phyloP scores from a whole-genome alignment of 441 rosid genomes.

The Populus hybrid region DNA sequence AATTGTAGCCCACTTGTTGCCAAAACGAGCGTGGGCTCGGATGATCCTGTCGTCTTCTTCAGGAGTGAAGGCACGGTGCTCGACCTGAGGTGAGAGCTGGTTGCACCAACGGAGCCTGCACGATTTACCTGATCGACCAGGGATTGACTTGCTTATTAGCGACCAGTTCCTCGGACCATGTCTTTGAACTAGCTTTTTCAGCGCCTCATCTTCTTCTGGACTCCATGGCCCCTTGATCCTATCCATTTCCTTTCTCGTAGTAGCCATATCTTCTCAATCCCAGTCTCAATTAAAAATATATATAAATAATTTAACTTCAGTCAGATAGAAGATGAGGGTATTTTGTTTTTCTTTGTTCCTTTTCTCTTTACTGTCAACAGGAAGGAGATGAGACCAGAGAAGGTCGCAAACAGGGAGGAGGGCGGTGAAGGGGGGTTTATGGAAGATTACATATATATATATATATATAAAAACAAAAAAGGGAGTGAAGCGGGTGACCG shows the following conservation, averaged over 20 bases:
- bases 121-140: constrained; percentile 71
- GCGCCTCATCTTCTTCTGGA: constrained; percentile 67
- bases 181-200: constrained; percentile 50
- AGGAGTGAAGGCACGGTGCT: constrained; percentile 59
- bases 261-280: constrained; percentile 23
- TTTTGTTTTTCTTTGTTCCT: neutral
- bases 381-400: neutral
- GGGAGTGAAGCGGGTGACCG: constrained; percentile 26
- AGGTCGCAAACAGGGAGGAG: too few species aligned
- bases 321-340: too few species aligned
- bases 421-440: neutral
- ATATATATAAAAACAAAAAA: constrained; percentile 8
- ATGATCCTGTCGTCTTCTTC: constrained; percentile 71
- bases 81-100: constrained; percentile 77
- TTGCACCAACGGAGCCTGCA: constrained; percentile 84
- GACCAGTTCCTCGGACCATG: constrained; percentile 80
- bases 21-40: constrained; percentile 58
- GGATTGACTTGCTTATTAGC: constrained; percentile 64
- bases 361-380: neutral
- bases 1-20: constrained; percentile 85
- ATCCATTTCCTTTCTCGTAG: constrained; percentile 46
- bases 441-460: too few species aligned
- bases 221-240: constrained; percentile 86
- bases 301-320: too few species aligned
- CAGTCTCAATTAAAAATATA: too few species aligned